A percentile compares a stretch with the other conserved stretches of the same genome.
Conservation (phyloP, 805 yeast species). For the Zygotorulaspora sp. region DNA sequence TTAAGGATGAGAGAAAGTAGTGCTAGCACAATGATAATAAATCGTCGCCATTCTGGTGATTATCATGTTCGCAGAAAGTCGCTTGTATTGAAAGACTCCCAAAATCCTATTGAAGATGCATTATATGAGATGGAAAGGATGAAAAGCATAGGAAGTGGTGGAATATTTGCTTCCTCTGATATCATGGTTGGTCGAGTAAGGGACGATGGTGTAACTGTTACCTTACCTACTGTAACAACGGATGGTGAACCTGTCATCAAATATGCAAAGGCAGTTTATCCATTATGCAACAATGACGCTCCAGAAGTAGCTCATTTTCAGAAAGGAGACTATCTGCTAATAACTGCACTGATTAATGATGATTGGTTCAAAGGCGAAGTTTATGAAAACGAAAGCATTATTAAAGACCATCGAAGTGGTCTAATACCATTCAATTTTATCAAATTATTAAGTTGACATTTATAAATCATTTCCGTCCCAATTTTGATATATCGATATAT, state of each 20-base stretch:
- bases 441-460: constrained; percentile 12
- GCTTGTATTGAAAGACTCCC: constrained; percentile 25
- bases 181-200: constrained; percentile 23
- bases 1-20: constrained; percentile 17
- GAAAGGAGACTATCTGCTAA: constrained; percentile 30
- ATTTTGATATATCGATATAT: constrained; percentile 4
- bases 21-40: constrained; percentile 19
- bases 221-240: constrained; percentile 28
- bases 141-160: constrained; percentile 21
- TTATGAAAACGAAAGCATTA: constrained; percentile 25
- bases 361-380: constrained; percentile 37
- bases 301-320: constrained; percentile 31
- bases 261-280: constrained; percentile 34
- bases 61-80: constrained; percentile 27
- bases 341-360: constrained; percentile 29
- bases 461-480: neutral
- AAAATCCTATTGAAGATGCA: constrained; percentile 32
- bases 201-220: constrained; percentile 32
- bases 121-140: constrained; percentile 31
- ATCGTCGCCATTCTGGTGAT: constrained; percentile 5
- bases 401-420: constrained; percentile 20
- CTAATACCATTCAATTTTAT: constrained; percentile 30
- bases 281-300: constrained; percentile 28
- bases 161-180: constrained; percentile 15
- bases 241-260: constrained; percentile 27